These are phyloP conservation scores for Lentinula boryana DNA, from an alignment of 768 basidiomycete species.

Conservation along the genomic window DNA sequence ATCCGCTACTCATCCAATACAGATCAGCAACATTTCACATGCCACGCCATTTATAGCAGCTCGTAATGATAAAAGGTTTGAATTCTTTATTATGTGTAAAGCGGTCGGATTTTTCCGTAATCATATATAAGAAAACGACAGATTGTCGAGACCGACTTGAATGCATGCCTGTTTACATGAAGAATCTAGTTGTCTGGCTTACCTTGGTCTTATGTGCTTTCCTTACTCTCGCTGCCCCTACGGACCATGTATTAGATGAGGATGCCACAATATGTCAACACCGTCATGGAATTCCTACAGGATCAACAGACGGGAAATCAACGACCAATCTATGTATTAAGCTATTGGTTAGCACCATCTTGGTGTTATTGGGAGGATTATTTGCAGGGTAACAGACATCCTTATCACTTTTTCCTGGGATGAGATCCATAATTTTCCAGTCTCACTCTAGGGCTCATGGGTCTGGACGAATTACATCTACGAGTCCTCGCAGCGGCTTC, in stretches of 20 bases:
- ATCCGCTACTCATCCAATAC: background rate
- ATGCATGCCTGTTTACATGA: background rate
- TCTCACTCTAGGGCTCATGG: constrained; percentile 89
- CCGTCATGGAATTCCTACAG: background rate
- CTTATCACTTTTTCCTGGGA: background rate
- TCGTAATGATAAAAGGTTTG: background rate
- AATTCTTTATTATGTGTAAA: background rate
- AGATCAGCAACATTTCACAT: background rate
- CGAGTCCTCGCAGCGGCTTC: constrained; percentile 83
- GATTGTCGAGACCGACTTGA: background rate
- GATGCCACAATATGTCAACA: background rate
- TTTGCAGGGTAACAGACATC: constrained; percentile 69
- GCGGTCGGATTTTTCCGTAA: background rate
- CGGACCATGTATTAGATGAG: background rate
- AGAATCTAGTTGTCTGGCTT: background rate
- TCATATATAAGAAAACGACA: background rate
- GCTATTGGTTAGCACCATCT: constrained; percentile 53
- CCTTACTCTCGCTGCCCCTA: background rate
- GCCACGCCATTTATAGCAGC: background rate
- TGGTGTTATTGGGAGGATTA: constrained; percentile 84
- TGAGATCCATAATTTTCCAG: constrained; percentile 28
- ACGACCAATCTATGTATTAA: constrained; percentile 26
- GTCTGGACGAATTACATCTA: constrained; percentile 85
- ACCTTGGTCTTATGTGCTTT: background rate
- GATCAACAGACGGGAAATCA: background rate